phyloP scores from a whole-genome alignment of 768 basidiomycete genomes.

The Auriscalpium vulgare region DNA sequence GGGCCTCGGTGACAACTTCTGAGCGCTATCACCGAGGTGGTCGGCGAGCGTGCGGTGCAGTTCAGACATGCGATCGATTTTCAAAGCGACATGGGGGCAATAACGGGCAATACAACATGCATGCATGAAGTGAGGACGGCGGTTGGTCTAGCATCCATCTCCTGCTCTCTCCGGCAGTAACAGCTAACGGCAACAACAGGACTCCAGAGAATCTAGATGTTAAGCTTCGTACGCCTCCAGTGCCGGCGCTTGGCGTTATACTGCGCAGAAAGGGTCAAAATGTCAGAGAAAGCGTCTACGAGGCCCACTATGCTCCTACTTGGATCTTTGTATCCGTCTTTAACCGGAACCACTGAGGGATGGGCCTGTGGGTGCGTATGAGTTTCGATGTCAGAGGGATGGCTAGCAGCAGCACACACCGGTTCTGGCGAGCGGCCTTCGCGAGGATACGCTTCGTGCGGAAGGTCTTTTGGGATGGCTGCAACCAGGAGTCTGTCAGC shows the following conservation, averaged over 20 bases:
- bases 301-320: constrained; percentile 30
- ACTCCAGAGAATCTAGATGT: constrained; percentile 52
- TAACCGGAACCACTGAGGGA: constrained; percentile 98
- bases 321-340: constrained; percentile 96
- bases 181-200: not conserved
- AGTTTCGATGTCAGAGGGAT: not conserved
- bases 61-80: not conserved
- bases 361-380: constrained; percentile 50
- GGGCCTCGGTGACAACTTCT: no score
- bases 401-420: constrained; percentile 36
- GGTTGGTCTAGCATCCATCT: not conserved
- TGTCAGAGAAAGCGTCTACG: not conserved
- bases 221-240: constrained; percentile 99
- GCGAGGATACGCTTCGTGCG: constrained; percentile 95
- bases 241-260: constrained; percentile 96
- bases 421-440: constrained; percentile 93
- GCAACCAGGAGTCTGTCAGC: constrained; percentile 5
- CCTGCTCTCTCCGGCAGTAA: not conserved
- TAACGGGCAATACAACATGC: constrained; percentile 1
- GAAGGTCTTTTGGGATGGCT: constrained; percentile 99
- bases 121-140: not conserved
- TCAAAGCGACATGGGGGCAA: not conserved
- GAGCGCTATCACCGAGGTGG: no score
- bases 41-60: no score
- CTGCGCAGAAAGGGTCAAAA: constrained; percentile 26